Evolutionary conservation across 306 rosid species (phyloP), one percentile per base, ranked within the genome.

Genomic region (Acacia melanoxylon): DNA sequence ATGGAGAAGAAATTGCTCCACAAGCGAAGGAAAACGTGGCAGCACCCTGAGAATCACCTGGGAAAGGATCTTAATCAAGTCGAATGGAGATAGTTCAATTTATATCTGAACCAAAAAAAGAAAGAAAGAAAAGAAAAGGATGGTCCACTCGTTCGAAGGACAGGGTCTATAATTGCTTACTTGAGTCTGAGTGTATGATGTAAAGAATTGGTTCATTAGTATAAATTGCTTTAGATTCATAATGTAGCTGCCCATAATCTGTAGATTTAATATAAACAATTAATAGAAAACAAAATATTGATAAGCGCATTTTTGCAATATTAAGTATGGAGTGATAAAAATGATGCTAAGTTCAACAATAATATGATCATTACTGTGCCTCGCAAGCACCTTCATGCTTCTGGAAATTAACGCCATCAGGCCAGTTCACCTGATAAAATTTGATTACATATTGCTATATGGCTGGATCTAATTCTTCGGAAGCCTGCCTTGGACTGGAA

Each of bases 1-100:
- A 87, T 25, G 93, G 93, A 33, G 92, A 93, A 82, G 97, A 93
- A 83, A 90, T 91, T 62, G 90, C 96, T 80, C 97, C 96, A 40
- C 94, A 78, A 10, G 88, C 93, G 54, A 93, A 85, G 91, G 97
- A 93, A 83, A 91, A 90, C 9, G 87, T 89, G 2, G 92, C 94
- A 31, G 75, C 92, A 16, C 97, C 97, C 15, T 93, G 68, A 93
- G 76, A 48, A 48, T 33, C 70, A 46, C 72, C 66, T 67, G 49
- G 68, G 8, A 45, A 15, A 71, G n/a, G 13, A n/a, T 44, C 29
- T 33, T 27, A 8, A 72, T 15, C 68, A 12, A 61, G 68, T 12
- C 15, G 17, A 62, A 13, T 24, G 68, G 68, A 27, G 68, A 62
- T 27, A 13, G 20, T 27, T 62, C 37, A 62, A 12, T 11, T 11